phyloP scores from a whole-genome alignment of 352 stramenopile species.

The Phytophthora tentaculata region DNA sequence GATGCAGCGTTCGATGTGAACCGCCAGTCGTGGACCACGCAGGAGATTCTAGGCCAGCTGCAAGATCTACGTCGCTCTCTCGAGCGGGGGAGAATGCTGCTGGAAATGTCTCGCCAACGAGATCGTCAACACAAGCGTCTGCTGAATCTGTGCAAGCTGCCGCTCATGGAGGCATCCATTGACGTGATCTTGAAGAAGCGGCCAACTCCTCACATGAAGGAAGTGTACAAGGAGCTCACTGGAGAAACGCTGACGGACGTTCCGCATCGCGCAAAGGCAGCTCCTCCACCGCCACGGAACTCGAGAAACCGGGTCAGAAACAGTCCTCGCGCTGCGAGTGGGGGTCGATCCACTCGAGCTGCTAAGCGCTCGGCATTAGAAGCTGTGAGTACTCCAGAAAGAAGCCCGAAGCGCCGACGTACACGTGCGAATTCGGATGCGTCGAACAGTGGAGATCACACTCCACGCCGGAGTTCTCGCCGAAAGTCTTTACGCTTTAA shows the following conservation, averaged over 20 bases:
- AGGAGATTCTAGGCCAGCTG: slow-evolving; percentile 75
- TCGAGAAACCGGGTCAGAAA: slow-evolving; percentile 31
- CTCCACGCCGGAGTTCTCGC: slow-evolving; percentile 22
- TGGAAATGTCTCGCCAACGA: slow-evolving; percentile 86
- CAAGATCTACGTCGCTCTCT: slow-evolving; percentile 79
- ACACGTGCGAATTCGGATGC: slow-evolving; percentile 30
- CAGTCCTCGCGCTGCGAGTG: slow-evolving; percentile 22
- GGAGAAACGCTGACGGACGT: slow-evolving; percentile 62
- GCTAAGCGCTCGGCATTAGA: slow-evolving; percentile 18
- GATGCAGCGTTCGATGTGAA: slow-evolving; percentile 75
- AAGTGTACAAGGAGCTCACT: slow-evolving; percentile 67
- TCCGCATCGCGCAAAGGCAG: slow-evolving; percentile 38
- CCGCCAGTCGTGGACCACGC: slow-evolving; percentile 80
- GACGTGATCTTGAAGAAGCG: slow-evolving; percentile 84
- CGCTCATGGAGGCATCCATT: slow-evolving; percentile 69
- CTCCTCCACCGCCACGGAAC: slow-evolving; percentile 23
- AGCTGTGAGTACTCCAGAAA: slow-evolving; percentile 18
- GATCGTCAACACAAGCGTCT: slow-evolving; percentile 87
- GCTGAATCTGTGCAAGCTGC: slow-evolving; percentile 63
- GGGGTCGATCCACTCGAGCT: slow-evolving; percentile 18
- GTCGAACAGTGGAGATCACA: slow-evolving; percentile 20
- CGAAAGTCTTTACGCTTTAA: slow-evolving; percentile 32
- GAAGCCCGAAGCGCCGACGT: slow-evolving; percentile 38
- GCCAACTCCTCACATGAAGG: slow-evolving; percentile 71
- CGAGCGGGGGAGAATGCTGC: slow-evolving; percentile 83